Conservation (phyloP, 768 basidiomycete species). For the Leccinellum rugosiceps region DNA sequence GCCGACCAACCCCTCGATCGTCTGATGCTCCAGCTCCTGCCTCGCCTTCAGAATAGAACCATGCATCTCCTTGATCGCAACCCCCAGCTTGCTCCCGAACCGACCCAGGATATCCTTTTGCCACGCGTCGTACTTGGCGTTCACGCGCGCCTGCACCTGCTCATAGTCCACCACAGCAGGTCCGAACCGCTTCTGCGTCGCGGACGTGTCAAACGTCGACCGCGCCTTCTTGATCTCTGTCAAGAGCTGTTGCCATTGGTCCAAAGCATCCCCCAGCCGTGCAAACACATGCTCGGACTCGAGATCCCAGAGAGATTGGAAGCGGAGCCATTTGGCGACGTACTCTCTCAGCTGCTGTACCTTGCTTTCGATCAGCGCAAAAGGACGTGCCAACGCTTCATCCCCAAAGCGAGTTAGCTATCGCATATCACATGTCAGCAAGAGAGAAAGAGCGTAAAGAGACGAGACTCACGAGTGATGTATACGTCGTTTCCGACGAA, state of each 20-base stretch:
- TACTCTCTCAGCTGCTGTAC: constrained; percentile 86
- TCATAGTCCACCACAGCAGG: constrained; percentile 96
- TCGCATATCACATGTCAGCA: constrained; percentile 5
- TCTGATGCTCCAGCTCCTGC: constrained; percentile 94
- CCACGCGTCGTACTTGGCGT: constrained; percentile 98
- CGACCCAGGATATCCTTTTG: constrained; percentile 90
- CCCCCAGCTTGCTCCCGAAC: constrained; percentile 90
- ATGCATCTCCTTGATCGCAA: constrained; percentile 98
- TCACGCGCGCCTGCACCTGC: constrained; percentile 95
- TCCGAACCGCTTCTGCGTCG: constrained; percentile 88
- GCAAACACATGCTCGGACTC: constrained; percentile 96
- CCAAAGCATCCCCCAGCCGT: constrained; percentile 90
- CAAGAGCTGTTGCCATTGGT: constrained; percentile 92
- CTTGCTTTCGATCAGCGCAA: constrained; percentile 83
- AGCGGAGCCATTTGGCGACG: constrained; percentile 97
- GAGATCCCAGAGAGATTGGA: constrained; percentile 98
- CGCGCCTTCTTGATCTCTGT: constrained; percentile 97
- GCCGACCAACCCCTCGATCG: constrained; percentile 85
- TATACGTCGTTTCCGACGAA: constrained; percentile 73
- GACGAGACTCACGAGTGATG: constrained; percentile 50
- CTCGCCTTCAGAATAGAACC: constrained; percentile 88
- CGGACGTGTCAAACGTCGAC: constrained; percentile 94
- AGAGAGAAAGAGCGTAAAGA: background rate
- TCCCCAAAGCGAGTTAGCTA: constrained; percentile 77
- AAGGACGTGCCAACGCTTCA: constrained; percentile 73